phyloP scores from a whole-genome alignment of 139 green algal species.

The Microglena sp. region DNA sequence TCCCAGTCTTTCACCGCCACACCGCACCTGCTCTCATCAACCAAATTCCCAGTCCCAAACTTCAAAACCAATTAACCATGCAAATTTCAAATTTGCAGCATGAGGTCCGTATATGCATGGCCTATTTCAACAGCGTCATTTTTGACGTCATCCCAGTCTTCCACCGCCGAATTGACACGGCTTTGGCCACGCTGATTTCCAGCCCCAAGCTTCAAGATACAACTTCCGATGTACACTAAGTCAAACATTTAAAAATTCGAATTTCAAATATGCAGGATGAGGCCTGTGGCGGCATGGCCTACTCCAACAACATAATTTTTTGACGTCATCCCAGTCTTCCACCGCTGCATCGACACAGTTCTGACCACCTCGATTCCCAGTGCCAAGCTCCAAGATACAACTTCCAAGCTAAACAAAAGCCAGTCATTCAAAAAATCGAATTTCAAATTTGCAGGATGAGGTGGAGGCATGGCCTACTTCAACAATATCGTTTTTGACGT shows the following conservation, averaged over 20 bases:
- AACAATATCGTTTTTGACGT: conserved; percentile 80
- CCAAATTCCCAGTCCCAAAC: too few relatives aligned
- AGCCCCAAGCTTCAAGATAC: too few relatives aligned
- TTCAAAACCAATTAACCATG: too few relatives aligned
- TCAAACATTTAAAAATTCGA: too few relatives aligned
- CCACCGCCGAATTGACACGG: conserved; percentile 73
- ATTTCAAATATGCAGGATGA: conserved; percentile 94
- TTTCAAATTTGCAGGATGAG: too few relatives aligned
- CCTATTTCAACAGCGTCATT: conserved; percentile 89
- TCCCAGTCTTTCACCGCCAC: conserved; percentile 50
- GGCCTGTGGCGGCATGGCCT: conserved; percentile 83
- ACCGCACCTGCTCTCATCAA: conserved; percentile 79
- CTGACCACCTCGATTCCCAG: too few relatives aligned
- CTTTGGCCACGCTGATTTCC: conserved; percentile 75
- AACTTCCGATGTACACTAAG: too few relatives aligned
- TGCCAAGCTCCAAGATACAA: too few relatives aligned
- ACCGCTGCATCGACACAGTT: conserved; percentile 72
- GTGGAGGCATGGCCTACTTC: conserved; percentile 87
- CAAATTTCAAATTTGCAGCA: too few relatives aligned
- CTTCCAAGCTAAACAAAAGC: too few relatives aligned
- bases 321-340: conserved; percentile 40
- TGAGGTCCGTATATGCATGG: conserved; percentile 87
- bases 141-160: conserved; percentile 59
- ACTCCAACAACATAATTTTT: conserved; percentile 90
- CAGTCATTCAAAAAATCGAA: too few relatives aligned